Evolutionary conservation across 1,139 yeast genomes (phyloP), one percentile per base, ranked within the genome.

Genomic region (Petasospora fabianii): DNA sequence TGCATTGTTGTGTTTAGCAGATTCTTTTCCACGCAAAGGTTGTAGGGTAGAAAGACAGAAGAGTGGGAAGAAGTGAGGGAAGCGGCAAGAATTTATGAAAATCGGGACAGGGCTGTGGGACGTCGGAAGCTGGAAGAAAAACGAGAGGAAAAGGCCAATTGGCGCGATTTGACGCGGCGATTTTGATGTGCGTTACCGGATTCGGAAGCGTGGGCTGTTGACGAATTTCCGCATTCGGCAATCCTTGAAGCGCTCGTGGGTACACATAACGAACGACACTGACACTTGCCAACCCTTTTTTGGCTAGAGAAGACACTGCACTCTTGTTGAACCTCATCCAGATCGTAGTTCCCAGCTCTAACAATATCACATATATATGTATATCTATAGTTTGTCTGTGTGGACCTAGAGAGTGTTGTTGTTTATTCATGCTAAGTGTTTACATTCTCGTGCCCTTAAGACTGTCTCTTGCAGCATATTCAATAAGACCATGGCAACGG

Each of bases 1-100:
- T 74, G 78, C 80, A 75, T 75, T 49, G 41, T 48, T 4, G 29
- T 13, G 14, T 15, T 31, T 27, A 20, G 17, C 13, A 13, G 24
- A n/a, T 26, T 16, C 26, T 24, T 13, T 17, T 29, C 20, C 15
- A 18, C 27, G 16, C 26, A 13, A 22, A 13, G 26, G 26, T 22
- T 7, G 29, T 31, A 18, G 39, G 34, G 26, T 36, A 19, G 30
- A 34, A 38, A 19, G 38, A 13, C 26, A 36, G 31, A 18, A 41
- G 34, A n/a, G n/a, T n/a, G n/a, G n/a, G n/a, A n/a, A n/a, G n/a
- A n/a, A n/a, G n/a, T n/a, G n/a, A n/a, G n/a, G n/a, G n/a, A n/a
- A n/a, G n/a, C n/a, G n/a, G n/a, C n/a, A n/a, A n/a, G 42, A 32
- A 35, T 38, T 36, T 38, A 39, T 33, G 38, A 38, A 30, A 37